Base-by-base conservation (phyloP, 768 basidiomycete genomes). In the Pleurotus pulmonarius region DNA sequence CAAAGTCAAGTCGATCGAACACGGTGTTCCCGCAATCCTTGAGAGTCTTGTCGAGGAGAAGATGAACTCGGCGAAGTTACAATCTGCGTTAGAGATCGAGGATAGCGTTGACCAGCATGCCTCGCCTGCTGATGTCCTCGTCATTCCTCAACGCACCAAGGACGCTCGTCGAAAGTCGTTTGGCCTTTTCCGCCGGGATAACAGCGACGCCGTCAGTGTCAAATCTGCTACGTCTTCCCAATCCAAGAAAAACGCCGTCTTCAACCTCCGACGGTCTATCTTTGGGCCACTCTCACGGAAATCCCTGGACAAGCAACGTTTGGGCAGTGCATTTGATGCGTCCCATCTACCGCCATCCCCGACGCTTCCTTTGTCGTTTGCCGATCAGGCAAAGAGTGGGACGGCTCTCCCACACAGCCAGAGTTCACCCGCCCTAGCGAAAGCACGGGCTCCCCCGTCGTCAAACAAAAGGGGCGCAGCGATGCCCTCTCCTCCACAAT, bases 201-300 rank as follows among this genome's bases (percentile, higher is more conserved):
- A 55, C 45, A 38, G 24, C 25, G 45, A 55, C 18, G 40, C 43
- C 11, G 25, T 29, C 15, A 45, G 43, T n/a, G 16, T 38, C 6
- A 55, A 46, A 37, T 39, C 39, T n/a, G 15, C 39, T 15, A 6
- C 51, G 9, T 53, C 51, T 3, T 53, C 51, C 24, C 51, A n/a
- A 22, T 37, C 29, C 39, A 39, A 25, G 38, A 55, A 37, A n/a
- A 55, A 34, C 3, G 66, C 67, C 1, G 65, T 75, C 6, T 66
- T 68, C 46, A 80, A 76, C 61, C 66, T 83, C 15, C 75, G 78
- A 24, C 76, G 79, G 43, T 75, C 79, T 0, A 68, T 80, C 41
- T 67, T 73, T 4, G 75, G 75, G 26, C 73, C 69, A 1, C 60
- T 74, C 12, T 62, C 69, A 3, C 60, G 64, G 8, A 63, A 59